Percentiles rank a stretch among this genome's conserved stretches.
Evolutionary conservation across 768 basidiomycete species (phyloP).

Genomic region (Pleurotus pulmonarius): DNA sequence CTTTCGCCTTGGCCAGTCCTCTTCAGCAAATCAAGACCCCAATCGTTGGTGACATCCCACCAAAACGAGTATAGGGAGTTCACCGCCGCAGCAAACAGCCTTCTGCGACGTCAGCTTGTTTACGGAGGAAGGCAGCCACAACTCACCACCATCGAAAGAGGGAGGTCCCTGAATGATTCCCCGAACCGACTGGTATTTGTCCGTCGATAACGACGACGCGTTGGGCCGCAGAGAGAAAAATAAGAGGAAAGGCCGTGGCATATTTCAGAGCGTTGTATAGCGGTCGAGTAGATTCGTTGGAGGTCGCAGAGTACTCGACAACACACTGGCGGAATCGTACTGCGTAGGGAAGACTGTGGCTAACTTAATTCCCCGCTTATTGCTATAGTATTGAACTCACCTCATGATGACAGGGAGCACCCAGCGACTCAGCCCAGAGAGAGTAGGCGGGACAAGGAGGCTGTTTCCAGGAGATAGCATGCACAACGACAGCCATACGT

Average conservation of each 20-base stretch:
- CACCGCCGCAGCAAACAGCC: conserved; percentile 79
- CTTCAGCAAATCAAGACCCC: conserved; percentile 74
- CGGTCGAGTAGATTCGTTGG: conserved; percentile 66
- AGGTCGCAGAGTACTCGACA: conserved; percentile 68
- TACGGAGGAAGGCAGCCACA: neutral
- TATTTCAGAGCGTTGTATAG: conserved; percentile 95
- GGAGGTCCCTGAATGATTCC: conserved; percentile 53
- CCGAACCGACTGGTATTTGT: conserved; percentile 30
- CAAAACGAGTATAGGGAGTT: conserved; percentile 97
- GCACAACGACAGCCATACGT: conserved; percentile 83
- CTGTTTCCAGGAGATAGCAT: conserved; percentile 88
- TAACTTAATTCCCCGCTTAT: neutral
- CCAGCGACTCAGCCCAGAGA: conserved; percentile 67
- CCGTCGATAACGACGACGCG: conserved; percentile 64
- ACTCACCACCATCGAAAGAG: conserved; percentile 84
- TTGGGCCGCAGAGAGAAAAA: conserved; percentile 90
- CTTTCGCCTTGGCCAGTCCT: conserved; percentile 21
- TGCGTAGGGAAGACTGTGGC: conserved; percentile 76
- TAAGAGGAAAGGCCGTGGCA: conserved; percentile 94
- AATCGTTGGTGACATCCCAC: conserved; percentile 99
- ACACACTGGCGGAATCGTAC: conserved; percentile 94
- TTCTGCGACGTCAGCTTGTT: conserved; percentile 22
- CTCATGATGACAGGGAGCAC: conserved; percentile 84
- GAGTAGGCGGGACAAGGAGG: conserved; percentile 58
- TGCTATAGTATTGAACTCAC: conserved; percentile 35